These are phyloP conservation scores for Sporothrix luriei DNA, from an alignment of 2,329 filamentous ascomycete genomes.

Conservation along the genomic window DNA sequence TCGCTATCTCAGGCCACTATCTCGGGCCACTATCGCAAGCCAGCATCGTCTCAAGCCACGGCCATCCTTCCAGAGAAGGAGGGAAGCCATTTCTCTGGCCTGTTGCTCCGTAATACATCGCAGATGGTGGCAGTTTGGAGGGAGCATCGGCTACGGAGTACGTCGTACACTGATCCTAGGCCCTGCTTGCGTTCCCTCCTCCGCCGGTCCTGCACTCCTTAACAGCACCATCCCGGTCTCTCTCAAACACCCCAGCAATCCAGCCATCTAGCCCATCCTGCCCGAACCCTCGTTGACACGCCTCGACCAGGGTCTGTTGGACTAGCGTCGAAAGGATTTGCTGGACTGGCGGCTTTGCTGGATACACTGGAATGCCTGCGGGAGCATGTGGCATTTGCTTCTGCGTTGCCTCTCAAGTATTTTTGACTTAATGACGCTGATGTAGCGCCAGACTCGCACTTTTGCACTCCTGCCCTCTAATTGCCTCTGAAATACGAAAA, in stretches of 20 bases:
- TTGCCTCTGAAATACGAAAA: not conserved
- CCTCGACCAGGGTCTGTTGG: constrained; percentile 15
- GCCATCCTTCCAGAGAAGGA: not conserved
- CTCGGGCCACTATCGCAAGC: constrained; percentile 1
- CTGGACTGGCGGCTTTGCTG: not conserved
- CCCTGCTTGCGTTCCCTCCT: constrained; percentile 24
- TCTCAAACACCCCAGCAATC: constrained; percentile 5
- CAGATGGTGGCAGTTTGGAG: not conserved
- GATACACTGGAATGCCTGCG: not conserved
- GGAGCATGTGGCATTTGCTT: not conserved
- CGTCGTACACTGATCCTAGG: not conserved
- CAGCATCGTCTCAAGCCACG: not conserved
- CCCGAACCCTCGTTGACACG: constrained; percentile 14
- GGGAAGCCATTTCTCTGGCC: not conserved
- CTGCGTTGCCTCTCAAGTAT: not conserved
- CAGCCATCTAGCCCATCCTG: constrained; percentile 7
- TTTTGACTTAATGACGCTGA: not conserved
- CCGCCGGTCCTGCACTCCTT: constrained; percentile 40
- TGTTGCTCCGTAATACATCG: too few species aligned
- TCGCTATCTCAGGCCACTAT: not conserved
- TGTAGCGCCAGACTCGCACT: not conserved
- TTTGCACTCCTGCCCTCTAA: too few species aligned
- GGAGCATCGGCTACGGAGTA: not conserved
- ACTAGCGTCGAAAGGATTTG: constrained; percentile 19
- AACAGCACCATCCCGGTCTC: constrained; percentile 10